phyloP scores from a whole-genome alignment of 2,329 filamentous ascomycete genomes.

The Xylaria digitata region DNA sequence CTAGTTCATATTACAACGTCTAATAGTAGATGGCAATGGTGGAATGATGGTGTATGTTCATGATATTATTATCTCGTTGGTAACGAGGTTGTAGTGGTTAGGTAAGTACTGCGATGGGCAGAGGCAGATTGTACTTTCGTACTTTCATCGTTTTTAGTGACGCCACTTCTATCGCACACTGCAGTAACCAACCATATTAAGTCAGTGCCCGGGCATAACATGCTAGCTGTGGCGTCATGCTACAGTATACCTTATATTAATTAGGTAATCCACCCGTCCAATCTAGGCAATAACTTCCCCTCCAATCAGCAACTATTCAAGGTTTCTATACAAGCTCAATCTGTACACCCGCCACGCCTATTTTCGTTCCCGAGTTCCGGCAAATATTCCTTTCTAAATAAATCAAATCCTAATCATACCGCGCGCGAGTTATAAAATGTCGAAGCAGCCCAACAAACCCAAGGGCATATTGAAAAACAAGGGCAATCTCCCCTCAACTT shows the following conservation, averaged over 20 bases:
- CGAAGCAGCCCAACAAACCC: constrained; percentile 46
- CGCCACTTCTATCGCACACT: constrained; percentile 20
- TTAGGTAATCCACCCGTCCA: constrained; percentile 26
- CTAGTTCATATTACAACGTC: constrained; percentile 4
- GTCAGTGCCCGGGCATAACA: constrained; percentile 1
- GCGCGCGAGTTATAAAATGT: constrained; percentile 25
- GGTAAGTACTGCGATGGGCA: not conserved
- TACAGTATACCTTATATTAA: not conserved
- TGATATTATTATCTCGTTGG: not conserved
- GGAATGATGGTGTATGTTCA: not conserved
- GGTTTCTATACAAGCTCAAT: not conserved
- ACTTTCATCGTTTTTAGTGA: constrained; percentile 7
- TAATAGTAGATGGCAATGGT: too few species aligned
- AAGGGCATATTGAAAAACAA: constrained; percentile 73
- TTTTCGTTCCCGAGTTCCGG: not conserved
- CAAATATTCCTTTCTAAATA: not conserved
- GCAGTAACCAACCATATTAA: too few species aligned
- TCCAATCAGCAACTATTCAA: not conserved
- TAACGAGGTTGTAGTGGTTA: not conserved
- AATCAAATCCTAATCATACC: not conserved
- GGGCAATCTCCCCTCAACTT: constrained; percentile 55
- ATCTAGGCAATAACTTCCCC: constrained; percentile 3
- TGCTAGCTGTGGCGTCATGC: constrained; percentile 27
- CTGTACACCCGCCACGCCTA: not conserved
- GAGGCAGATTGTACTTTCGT: too few species aligned